These are phyloP conservation scores for Wallacemonas collosoma DNA, from an alignment of 208 protist genomes.

Conservation along the genomic window DNA sequence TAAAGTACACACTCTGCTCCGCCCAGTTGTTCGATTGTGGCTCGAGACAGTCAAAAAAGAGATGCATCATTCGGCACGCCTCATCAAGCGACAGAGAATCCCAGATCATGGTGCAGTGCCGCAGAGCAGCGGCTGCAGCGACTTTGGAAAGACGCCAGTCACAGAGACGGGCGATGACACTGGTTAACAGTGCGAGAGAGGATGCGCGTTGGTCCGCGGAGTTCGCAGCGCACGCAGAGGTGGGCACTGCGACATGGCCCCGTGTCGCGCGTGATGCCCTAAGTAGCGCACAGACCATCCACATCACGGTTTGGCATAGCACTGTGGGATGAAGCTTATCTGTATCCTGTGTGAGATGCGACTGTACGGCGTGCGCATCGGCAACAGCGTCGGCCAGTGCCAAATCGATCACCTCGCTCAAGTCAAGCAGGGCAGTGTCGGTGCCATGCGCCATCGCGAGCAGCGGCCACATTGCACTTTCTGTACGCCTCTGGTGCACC, in stretches of 20 bases:
- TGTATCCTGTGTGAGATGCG: background rate
- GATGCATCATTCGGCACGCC: background rate
- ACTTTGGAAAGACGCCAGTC: conserved; percentile 4
- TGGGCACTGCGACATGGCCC: too few relatives aligned
- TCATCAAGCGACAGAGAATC: background rate
- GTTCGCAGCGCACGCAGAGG: background rate
- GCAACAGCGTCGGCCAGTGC: conserved; percentile 4
- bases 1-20: background rate
- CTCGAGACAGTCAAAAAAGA: background rate
- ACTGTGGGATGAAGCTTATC: background rate
- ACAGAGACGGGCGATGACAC: background rate
- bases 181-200: background rate
- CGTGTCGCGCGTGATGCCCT: background rate
- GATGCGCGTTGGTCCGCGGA: background rate
- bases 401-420: background rate
- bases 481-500: background rate
- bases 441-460: conserved; percentile 7
- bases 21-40: background rate
- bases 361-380: background rate
- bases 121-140: background rate
- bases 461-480: background rate
- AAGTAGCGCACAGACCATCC: background rate
- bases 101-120: background rate
- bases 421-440: background rate
- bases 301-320: background rate